Conservation (phyloP, 176 grass and related monocot genomes). For the Avena atlantica region DNA sequence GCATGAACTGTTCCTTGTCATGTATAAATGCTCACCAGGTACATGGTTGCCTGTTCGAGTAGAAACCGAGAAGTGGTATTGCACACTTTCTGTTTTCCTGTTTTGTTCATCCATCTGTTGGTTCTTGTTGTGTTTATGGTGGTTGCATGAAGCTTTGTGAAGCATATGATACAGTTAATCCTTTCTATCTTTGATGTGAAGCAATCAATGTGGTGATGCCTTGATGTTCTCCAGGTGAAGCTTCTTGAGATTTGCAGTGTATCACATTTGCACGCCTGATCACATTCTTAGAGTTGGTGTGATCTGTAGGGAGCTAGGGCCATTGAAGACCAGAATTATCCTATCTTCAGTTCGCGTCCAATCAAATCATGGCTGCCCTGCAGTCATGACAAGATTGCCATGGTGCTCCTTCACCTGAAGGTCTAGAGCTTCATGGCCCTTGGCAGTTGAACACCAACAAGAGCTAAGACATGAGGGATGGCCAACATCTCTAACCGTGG, state of each 20-base stretch:
- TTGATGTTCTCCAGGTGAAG: neutral
- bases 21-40: constrained; percentile 20
- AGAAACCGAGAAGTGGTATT: neutral
- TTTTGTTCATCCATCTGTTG: neutral
- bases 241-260: neutral
- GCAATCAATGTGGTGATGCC: neutral
- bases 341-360: too few relatives aligned
- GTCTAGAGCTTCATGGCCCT: too few relatives aligned
- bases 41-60: constrained; percentile 10
- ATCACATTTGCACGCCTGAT: neutral
- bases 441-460: too few relatives aligned
- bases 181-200: neutral
- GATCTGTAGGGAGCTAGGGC: too few relatives aligned
- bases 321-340: too few relatives aligned
- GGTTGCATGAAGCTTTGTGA: neutral
- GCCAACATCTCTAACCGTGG: too few relatives aligned
- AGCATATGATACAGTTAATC: neutral
- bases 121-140: neutral
- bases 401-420: too few relatives aligned
- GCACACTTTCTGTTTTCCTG: neutral
- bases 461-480: too few relatives aligned
- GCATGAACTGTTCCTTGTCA: neutral
- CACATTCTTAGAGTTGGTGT: too few relatives aligned
- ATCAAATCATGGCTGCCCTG: too few relatives aligned
- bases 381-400: too few relatives aligned